Evolutionary conservation across 2,329 filamentous ascomycete species (phyloP).

Genomic region (Cryphonectria radicalis): DNA sequence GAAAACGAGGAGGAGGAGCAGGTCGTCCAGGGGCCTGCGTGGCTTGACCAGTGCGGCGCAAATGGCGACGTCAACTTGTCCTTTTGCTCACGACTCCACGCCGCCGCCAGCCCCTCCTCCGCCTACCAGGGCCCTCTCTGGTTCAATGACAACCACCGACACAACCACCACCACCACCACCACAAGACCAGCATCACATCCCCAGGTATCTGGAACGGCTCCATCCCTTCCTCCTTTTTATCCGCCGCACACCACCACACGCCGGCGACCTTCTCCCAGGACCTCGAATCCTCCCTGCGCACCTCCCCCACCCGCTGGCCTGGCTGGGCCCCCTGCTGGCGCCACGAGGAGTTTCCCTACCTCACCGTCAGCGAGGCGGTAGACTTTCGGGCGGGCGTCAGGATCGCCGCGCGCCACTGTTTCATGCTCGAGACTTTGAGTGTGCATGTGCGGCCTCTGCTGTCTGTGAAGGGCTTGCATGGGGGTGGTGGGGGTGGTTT

Average conservation of each 20-base stretch:
- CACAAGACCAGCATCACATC: not conserved
- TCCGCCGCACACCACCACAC: not conserved
- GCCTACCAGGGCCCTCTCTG: not conserved
- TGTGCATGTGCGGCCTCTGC: conserved; percentile 46
- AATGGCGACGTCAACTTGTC: conserved; percentile 46
- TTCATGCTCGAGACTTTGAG: conserved; percentile 47
- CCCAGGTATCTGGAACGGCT: conserved; percentile 28
- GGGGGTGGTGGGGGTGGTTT: not conserved
- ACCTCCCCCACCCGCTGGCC: conserved; percentile 34
- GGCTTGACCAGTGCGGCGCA: conserved; percentile 52
- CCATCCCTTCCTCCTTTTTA: not conserved
- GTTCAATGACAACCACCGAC: not conserved
- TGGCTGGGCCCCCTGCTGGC: conserved; percentile 53
- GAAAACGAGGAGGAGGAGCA: not conserved
- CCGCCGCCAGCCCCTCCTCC: not conserved
- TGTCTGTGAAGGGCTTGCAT: conserved; percentile 39
- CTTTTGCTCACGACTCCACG: conserved; percentile 49
- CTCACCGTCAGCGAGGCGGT: conserved; percentile 51
- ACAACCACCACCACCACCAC: not conserved
- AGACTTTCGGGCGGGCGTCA: conserved; percentile 46
- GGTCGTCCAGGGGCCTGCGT: conserved; percentile 51
- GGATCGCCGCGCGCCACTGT: conserved; percentile 32
- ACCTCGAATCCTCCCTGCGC: conserved; percentile 11
- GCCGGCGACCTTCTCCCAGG: conserved; percentile 7
- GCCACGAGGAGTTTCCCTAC: conserved; percentile 58